phyloP scores from a whole-genome alignment of 208 protist species.

The Porcisia hertigi region DNA sequence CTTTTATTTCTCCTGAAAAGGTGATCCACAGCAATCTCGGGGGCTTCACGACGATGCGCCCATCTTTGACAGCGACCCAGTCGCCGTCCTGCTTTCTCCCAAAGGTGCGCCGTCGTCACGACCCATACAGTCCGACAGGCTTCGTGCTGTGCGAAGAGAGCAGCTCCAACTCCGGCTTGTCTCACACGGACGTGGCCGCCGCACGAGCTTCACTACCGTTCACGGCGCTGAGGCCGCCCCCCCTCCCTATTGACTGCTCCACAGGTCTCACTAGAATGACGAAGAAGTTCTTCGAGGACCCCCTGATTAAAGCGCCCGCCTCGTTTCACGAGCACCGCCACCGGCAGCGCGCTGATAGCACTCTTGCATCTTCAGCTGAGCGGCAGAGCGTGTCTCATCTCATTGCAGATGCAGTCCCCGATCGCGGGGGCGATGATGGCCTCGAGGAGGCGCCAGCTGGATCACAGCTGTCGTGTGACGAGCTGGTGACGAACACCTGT shows the following conservation, averaged over 20 bases:
- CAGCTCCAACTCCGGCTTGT: constrained; percentile 20
- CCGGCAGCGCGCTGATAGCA: constrained; percentile 2
- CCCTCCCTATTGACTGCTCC: constrained; percentile 3
- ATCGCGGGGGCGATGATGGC: neutral
- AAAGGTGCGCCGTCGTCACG: constrained; percentile 21
- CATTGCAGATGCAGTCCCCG: neutral
- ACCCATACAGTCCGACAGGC: constrained; percentile 27
- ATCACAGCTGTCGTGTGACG: neutral
- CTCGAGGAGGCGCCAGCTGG: neutral
- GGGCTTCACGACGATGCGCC: neutral
- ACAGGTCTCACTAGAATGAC: constrained; percentile 1
- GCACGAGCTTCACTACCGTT: constrained; percentile 5
- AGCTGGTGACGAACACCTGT: neutral
- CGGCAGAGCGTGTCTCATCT: neutral
- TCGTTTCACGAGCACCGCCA: constrained; percentile 23
- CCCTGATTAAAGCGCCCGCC: constrained; percentile 25
- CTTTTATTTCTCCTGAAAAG: constrained; percentile 4
- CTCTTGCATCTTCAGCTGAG: constrained; percentile 7
- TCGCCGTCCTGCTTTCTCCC: neutral
- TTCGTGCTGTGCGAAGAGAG: constrained; percentile 25
- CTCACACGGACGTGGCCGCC: neutral
- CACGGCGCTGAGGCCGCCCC: neutral
- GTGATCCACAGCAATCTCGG: neutral
- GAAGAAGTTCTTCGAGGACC: constrained; percentile 25
- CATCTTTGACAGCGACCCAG: neutral